These are phyloP conservation scores for Leptographium flavum DNA, from an alignment of 2,329 filamentous ascomycete genomes.

Conservation along the genomic window DNA sequence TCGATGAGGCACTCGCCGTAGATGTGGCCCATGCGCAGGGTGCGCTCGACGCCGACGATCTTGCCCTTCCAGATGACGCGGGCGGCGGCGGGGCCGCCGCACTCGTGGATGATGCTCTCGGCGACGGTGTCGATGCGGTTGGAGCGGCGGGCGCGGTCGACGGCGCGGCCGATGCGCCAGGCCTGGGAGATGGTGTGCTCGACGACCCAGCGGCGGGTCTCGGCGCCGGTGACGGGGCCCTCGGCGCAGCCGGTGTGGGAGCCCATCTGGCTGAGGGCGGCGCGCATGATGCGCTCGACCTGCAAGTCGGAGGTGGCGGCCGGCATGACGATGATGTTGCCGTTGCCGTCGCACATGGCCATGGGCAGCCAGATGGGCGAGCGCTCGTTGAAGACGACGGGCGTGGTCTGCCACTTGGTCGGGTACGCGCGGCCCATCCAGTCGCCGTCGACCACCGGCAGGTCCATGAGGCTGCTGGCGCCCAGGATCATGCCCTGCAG, in stretches of 20 bases:
- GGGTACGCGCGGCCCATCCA: conserved; percentile 44
- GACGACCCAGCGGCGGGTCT: conserved; percentile 36
- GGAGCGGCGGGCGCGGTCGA: conserved; percentile 32
- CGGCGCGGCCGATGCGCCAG: conserved; percentile 46
- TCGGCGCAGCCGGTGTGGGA: conserved; percentile 35
- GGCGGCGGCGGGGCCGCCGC: conserved; percentile 36
- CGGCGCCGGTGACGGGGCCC: conserved; percentile 31
- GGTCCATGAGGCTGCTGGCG: conserved; percentile 34
- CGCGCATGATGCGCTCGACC: conserved; percentile 34
- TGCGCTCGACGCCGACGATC: conserved; percentile 44
- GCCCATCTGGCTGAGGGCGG: conserved; percentile 40
- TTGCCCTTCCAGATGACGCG: conserved; percentile 50
- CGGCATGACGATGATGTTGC: conserved; percentile 34
- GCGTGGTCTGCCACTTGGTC: conserved; percentile 35
- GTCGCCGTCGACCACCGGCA: conserved; percentile 38
- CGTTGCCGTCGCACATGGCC: conserved; percentile 36
- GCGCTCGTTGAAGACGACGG: conserved; percentile 27
- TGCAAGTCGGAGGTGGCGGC: conserved; percentile 29
- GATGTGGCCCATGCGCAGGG: conserved; percentile 39
- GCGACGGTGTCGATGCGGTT: conserved; percentile 40
- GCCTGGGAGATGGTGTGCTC: conserved; percentile 36
- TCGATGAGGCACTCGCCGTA: conserved; percentile 46
- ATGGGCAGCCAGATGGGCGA: conserved; percentile 29
- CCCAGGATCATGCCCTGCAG: conserved; percentile 43
- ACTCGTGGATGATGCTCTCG: conserved; percentile 43